Base-by-base conservation (phyloP, 1,284 basidiomycete species). In the Heterobasidion parviporum region DNA sequence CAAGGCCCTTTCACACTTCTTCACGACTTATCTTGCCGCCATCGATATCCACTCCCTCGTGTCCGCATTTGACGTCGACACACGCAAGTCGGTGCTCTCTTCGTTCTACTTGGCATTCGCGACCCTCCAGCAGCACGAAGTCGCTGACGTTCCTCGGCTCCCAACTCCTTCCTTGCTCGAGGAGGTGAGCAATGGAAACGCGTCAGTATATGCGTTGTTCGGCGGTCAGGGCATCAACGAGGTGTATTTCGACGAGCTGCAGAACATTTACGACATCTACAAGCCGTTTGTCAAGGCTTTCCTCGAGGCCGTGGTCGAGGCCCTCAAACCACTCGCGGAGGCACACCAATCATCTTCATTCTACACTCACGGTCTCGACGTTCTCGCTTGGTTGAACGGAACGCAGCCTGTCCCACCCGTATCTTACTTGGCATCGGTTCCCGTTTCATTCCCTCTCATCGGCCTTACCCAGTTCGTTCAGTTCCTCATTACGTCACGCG, bases 181-280 rank as follows among this genome's bases (percentile, higher is more conserved):
- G 16, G 87, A 90, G 33, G 86, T 86, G 50, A 72, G 77, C 56
- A 73, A 80, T 26, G 84, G 85, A 54, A 79, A 89, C 54, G 87
- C 93, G 36, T 88, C 89, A 58, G 75, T 97, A 61, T 98, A 91
- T 74, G 96, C 92, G 56, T 78, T 99, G 56, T 99, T 99, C 66
- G 96, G 96, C 60, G 97, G 97, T n/a, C 96, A 99, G 72, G 96
- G 96, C 62, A 93, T 90, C 62, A 98, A 98, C 71, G 96, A 99
- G 73, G 90, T 96, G 61, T 98, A 98, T 76, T 94, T 98, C 70
- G 90, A 95, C 69, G 96, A 98, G 76, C 83, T 99, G 18, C 91
- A 97, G 74, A 77, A 77, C 48, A 85, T 99, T 57, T 96, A 90
- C 73, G 88, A 97, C 73, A 87, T 85, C 58, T 98, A 98, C 79